A percentile compares a stretch with the other conserved stretches of the same genome.
Evolutionary conservation across 2,329 filamentous ascomycete genomes (phyloP).

Genomic region (Xylariaceae sp.): DNA sequence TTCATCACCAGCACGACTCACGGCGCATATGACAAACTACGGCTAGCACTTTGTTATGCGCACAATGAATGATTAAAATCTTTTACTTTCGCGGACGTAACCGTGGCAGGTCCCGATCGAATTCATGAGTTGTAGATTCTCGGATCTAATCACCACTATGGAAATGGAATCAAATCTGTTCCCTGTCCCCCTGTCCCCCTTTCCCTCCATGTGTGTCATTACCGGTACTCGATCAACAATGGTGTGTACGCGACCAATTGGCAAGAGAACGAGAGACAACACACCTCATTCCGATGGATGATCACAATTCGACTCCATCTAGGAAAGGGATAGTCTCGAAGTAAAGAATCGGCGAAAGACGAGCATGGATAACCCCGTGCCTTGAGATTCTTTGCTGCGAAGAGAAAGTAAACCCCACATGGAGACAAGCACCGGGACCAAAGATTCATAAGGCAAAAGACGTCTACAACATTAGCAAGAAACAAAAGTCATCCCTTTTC

Average conservation of each 20-base stretch:
- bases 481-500: not conserved
- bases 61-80: constrained; percentile 12
- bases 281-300: constrained; percentile 9
- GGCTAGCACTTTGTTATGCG: constrained; percentile 27
- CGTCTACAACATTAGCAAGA: not conserved
- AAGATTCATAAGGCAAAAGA: not conserved
- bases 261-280: constrained; percentile 11
- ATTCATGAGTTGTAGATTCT: constrained; percentile 12
- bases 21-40: constrained; percentile 30
- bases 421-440: not conserved
- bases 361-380: constrained; percentile 10
- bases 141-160: constrained; percentile 20
- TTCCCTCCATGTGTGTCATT: constrained; percentile 15
- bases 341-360: not conserved
- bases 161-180: constrained; percentile 6
- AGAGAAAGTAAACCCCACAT: not conserved
- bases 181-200: not conserved
- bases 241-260: constrained; percentile 12
- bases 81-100: constrained; percentile 14
- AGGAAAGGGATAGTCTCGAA: not conserved
- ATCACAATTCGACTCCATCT: not conserved
- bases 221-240: constrained; percentile 12
- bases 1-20: constrained; percentile 27
- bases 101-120: constrained; percentile 11
- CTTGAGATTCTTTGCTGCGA: constrained; percentile 6